Conservation (phyloP, 345 rosid species). For the Gossypium rotundifolium region DNA sequence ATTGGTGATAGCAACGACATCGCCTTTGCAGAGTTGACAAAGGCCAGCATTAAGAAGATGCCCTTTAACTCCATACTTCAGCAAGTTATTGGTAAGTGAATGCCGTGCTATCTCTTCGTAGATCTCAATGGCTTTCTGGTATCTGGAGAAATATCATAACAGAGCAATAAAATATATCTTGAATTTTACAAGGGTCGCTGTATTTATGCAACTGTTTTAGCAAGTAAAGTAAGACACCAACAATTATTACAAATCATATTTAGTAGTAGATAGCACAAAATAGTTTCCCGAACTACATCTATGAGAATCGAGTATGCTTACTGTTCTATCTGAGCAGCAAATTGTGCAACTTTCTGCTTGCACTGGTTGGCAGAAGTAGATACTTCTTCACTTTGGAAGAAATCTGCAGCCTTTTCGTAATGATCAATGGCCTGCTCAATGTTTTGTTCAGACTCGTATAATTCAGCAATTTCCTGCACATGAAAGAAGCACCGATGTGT, state of each 20-base stretch:
- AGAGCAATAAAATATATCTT: not conserved
- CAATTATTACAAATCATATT: not conserved
- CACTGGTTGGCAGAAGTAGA: conserved; percentile 96
- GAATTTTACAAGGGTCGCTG: not conserved
- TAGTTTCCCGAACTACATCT: not conserved
- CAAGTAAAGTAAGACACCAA: not conserved
- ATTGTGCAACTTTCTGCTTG: conserved; percentile 94
- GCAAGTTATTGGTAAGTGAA: conserved; percentile 70
- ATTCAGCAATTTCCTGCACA: conserved; percentile 5
- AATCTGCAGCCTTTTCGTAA: conserved; percentile 77
- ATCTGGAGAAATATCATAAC: conserved; percentile 42
- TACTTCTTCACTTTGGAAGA: conserved; percentile 74
- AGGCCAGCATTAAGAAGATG: conserved; percentile 96
- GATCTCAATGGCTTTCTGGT: conserved; percentile 79
- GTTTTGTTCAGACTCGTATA: not conserved
- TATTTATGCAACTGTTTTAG: not conserved
- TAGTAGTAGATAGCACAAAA: not conserved
- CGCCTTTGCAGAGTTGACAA: conserved; percentile 92
- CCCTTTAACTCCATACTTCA: conserved; percentile 96
- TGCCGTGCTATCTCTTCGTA: conserved; percentile 87
- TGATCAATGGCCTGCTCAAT: conserved; percentile 11
- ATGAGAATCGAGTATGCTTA: conserved; percentile 29
- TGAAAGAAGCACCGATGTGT: not conserved
- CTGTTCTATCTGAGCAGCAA: conserved; percentile 85
- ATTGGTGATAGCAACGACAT: conserved; percentile 75